Evolutionary conservation across 2,329 filamentous ascomycete species (phyloP).

Genomic region (Colletotrichum coccodes): DNA sequence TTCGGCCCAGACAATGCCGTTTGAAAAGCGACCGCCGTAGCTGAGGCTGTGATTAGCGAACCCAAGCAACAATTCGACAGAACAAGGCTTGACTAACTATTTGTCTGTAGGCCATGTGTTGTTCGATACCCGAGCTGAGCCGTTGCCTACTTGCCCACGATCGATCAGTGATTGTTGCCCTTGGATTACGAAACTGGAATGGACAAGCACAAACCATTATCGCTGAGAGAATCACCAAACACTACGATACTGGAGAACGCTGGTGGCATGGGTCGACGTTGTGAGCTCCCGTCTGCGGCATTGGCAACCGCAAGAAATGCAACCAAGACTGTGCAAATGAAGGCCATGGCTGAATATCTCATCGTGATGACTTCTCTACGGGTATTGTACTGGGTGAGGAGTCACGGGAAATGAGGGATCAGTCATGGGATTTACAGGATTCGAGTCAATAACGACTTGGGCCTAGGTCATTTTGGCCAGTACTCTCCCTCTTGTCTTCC

Average conservation of each 20-base stretch:
- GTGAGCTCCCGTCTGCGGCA: background rate
- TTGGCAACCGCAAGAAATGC: background rate
- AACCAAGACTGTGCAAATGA: background rate
- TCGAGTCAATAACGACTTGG: no score
- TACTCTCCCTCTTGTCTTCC: no score
- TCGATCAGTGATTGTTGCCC: background rate
- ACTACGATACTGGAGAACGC: conserved; percentile 14
- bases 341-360: background rate
- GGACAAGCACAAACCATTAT: conserved; percentile 3
- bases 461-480: no score
- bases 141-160: background rate
- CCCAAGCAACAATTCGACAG: no score
- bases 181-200: background rate
- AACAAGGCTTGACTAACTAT: conserved; percentile 1
- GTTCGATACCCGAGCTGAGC: conserved; percentile 18
- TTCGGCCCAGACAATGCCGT: conserved; percentile 28
- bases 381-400: no score
- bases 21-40: conserved; percentile 25
- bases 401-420: no score
- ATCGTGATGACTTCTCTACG: no score
- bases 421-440: no score
- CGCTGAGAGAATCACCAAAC: conserved; percentile 26
- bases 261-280: background rate
- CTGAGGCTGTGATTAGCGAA: background rate
- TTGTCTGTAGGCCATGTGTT: conserved; percentile 20